These are phyloP conservation scores for Zoysia matrella DNA, from an alignment of 202 grass and related monocot genomes.

Conservation along the genomic window DNA sequence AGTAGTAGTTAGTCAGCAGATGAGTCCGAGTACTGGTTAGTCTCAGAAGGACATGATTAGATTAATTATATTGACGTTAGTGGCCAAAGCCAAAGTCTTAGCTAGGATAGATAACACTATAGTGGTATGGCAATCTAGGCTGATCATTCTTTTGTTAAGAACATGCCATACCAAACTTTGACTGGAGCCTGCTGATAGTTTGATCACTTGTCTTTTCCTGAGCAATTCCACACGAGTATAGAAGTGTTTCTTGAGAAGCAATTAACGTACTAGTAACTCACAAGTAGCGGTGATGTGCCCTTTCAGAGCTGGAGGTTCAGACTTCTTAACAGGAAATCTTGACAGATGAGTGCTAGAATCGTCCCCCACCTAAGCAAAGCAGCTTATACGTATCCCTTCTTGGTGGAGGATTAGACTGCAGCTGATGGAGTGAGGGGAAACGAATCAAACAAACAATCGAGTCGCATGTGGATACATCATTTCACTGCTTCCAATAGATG, in stretches of 20 bases:
- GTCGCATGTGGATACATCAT: slow-evolving; percentile 39
- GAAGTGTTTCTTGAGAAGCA: not conserved
- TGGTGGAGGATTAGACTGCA: slow-evolving; percentile 29
- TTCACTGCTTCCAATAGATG: not conserved
- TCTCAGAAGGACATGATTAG: slow-evolving; percentile 21
- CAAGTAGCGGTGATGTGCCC: not conserved
- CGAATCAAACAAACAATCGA: slow-evolving; percentile 18
- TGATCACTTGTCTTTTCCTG: slow-evolving; percentile 5
- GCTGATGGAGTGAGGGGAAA: slow-evolving; percentile 38
- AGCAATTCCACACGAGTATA: not conserved
- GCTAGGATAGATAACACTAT: slow-evolving; percentile 8
- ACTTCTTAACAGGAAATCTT: not conserved
- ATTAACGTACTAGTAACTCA: not conserved
- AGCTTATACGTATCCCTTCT: not conserved
- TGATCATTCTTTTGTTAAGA: slow-evolving; percentile 26
- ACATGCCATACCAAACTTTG: slow-evolving; percentile 39
- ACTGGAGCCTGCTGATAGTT: not conserved
- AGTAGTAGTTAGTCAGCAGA: not conserved
- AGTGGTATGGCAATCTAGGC: slow-evolving; percentile 44
- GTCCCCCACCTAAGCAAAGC: not conserved
- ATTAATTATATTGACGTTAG: slow-evolving; percentile 9
- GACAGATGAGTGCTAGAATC: slow-evolving; percentile 28
- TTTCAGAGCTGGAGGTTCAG: slow-evolving; percentile 26
- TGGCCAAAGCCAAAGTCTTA: not conserved
- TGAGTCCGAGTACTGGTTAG: no score